A percentile compares a stretch with the other conserved stretches of the same genome.
Conservation (phyloP, 495 filamentous ascomycete genomes). For the Xylaria scruposa region DNA sequence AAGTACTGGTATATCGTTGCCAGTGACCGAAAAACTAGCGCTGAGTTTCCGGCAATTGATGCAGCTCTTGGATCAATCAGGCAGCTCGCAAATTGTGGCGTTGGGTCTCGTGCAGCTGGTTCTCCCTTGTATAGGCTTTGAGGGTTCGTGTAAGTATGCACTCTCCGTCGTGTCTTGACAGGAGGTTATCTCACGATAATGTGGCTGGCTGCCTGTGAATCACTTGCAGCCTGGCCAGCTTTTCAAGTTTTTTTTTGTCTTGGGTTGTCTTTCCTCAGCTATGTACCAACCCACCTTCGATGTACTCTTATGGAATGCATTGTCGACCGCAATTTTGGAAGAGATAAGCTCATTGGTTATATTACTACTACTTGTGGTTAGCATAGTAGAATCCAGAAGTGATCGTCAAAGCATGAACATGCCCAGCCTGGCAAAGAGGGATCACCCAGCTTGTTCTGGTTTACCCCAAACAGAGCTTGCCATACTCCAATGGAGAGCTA, state of each 20-base stretch:
- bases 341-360: slow-evolving; percentile 6
- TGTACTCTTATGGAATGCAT: background rate
- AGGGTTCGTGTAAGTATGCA: no score
- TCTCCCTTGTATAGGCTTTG: no score
- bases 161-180: background rate
- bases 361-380: background rate
- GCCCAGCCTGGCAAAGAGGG: background rate
- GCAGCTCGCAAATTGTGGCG: slow-evolving; percentile 24
- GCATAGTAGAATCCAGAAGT: slow-evolving; percentile 11
- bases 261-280: background rate
- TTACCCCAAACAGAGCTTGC: background rate
- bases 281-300: background rate
- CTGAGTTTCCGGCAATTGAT: slow-evolving; percentile 25
- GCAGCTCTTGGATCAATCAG: slow-evolving; percentile 20
- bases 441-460: background rate
- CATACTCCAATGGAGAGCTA: background rate
- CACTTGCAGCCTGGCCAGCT: background rate
- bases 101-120: slow-evolving; percentile 17
- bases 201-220: background rate
- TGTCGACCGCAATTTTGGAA: slow-evolving; percentile 17
- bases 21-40: background rate
- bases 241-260: background rate
- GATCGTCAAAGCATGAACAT: slow-evolving; percentile 15
- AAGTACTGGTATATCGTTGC: background rate
- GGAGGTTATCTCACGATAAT: background rate